Base-by-base conservation (phyloP, 2,329 filamentous ascomycete species). In the Phialemoniopsis sp. region DNA sequence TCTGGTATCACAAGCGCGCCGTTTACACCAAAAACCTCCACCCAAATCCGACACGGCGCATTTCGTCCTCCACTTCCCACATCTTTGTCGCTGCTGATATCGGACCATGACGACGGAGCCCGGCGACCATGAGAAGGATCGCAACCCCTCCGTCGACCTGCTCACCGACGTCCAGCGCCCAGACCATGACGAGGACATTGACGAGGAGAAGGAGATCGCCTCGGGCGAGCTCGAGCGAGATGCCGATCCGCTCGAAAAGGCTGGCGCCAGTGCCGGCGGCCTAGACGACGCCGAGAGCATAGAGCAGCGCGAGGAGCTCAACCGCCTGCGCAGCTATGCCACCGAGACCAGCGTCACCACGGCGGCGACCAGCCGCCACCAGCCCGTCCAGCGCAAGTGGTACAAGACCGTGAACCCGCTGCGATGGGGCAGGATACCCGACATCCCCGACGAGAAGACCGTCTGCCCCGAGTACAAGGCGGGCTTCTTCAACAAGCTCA, bases 381-480 rank as follows among this genome's bases (percentile, higher is more conserved):
- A 43, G 39, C 54, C 45, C 43, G 42, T 26, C 21, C 38, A 32
- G 10, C 19, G 32, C 12, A 13, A 38, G 56, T 88, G 85, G 80
- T 74, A 80, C 56, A 77, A 77, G 53, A 76, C 68, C 32, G 49
- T 70, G 26, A 85, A 85, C 48, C 81, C 81, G 3, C 51, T 85
- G 47, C 67, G 67, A 55, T 84, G 80, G 80, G 75, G 78, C 5
- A 46, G 57, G 28, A 61, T 72, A 3, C 76, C 79, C 2, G 66
- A 73, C 0, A 64, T 83, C 1, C 80, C 81, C 29, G 61, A 72
- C 35, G 68, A 71, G 50, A 68, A 70, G 40, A 52, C 50, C 7
- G 58, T 70, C 1, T 89, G 80, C 6, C 77, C 76, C 45, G 90
- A 96, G 63, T 72, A 88, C 56, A 72, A 67, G 4, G 90, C 90